Evolutionary conservation across 495 filamentous ascomycete species (phyloP).

Genomic region (Lentithecium fluviatile): DNA sequence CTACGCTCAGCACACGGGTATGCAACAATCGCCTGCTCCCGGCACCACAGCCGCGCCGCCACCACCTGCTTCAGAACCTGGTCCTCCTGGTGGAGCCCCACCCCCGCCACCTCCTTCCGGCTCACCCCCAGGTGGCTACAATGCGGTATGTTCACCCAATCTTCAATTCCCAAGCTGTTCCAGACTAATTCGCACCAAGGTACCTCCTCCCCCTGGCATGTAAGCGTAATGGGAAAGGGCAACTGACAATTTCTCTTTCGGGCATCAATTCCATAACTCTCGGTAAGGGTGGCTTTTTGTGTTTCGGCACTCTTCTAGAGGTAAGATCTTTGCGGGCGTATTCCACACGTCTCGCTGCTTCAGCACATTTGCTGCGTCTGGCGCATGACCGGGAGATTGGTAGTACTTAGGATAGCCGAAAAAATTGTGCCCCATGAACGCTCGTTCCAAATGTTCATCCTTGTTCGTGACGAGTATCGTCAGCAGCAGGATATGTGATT

Average conservation of each 20-base stretch:
- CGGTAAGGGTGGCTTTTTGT: too few relatives aligned
- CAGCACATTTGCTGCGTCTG: too few relatives aligned
- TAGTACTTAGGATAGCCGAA: too few relatives aligned
- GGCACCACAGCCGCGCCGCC: conserved; percentile 40
- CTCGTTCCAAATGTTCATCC: too few relatives aligned
- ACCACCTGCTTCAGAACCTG: conserved; percentile 52
- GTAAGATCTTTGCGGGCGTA: too few relatives aligned
- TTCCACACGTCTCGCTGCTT: too few relatives aligned
- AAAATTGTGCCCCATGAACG: too few relatives aligned
- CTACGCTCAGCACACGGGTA: conserved; percentile 52
- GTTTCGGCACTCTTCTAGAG: too few relatives aligned
- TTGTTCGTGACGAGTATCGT: too few relatives aligned
- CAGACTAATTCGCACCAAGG: conserved; percentile 24
- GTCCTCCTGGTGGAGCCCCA: conserved; percentile 62
- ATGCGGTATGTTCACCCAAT: conserved; percentile 34
- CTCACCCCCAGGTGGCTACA: conserved; percentile 20
- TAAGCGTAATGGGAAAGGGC: conserved; percentile 11
- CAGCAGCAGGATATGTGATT: too few relatives aligned
- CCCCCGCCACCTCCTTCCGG: conserved; percentile 48
- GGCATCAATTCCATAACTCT: neutral
- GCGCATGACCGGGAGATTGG: too few relatives aligned
- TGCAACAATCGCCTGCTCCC: conserved; percentile 41
- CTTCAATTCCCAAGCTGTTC: neutral
- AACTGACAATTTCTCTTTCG: neutral
- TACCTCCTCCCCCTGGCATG: conserved; percentile 42